These are phyloP conservation scores for Russula abietina DNA, from an alignment of 768 basidiomycete species.

Conservation along the genomic window DNA sequence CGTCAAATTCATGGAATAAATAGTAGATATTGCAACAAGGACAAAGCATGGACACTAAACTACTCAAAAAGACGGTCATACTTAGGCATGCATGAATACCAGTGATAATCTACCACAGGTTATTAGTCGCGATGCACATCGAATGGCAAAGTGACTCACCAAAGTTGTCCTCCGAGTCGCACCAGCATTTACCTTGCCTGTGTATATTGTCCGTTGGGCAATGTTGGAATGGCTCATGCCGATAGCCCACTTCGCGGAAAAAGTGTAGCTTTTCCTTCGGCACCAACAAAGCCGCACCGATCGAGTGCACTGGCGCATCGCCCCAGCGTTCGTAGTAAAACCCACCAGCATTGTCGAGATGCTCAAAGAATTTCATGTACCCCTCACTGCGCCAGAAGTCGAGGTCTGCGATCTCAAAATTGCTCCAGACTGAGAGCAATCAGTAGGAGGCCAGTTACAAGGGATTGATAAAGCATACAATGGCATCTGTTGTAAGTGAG, in stretches of 20 bases:
- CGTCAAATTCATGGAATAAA: constrained; percentile 10
- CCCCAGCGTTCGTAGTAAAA: constrained; percentile 84
- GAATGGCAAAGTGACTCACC: constrained; percentile 39
- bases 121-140: constrained; percentile 1
- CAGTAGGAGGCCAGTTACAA: background rate
- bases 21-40: constrained; percentile 13
- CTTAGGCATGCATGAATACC: constrained; percentile 74
- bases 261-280: constrained; percentile 89
- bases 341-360: constrained; percentile 49
- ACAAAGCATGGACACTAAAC: background rate
- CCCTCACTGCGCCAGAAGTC: constrained; percentile 53
- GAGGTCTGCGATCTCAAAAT: constrained; percentile 58
- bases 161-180: constrained; percentile 65
- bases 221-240: constrained; percentile 92
- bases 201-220: constrained; percentile 78
- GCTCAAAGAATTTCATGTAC: constrained; percentile 53
- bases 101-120: constrained; percentile 54
- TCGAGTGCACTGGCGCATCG: constrained; percentile 77
- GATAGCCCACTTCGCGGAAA: constrained; percentile 91
- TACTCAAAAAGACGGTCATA: constrained; percentile 23
- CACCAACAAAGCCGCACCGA: constrained; percentile 85
- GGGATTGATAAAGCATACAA: constrained; percentile 31
- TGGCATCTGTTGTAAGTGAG: constrained; percentile 54
- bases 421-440: constrained; percentile 48
- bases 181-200: constrained; percentile 79